Base-by-base conservation (phyloP, 2,329 filamentous ascomycete species). In the Botryotinia narcissicola region DNA sequence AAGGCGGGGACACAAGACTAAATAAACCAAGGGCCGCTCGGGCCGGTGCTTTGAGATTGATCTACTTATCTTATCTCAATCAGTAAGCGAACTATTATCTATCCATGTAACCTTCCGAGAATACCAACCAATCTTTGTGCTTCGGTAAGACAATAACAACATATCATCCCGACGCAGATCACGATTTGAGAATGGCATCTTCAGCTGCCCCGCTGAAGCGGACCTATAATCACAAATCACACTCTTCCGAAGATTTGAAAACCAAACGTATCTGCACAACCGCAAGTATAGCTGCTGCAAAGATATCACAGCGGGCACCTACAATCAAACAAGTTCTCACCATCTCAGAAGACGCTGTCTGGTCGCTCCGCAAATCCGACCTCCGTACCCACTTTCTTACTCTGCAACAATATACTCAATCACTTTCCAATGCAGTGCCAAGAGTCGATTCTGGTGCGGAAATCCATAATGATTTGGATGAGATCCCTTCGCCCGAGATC, bases 341-440 rank as follows among this genome's bases (percentile, higher is more conserved):
- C 42, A 70, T 79, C 32, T 73, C 76, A 37, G 77, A 78, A 73
- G 75, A 77, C 54, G 76, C 74, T 14, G 74, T 80, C 18, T 78
- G 75, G 74, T 71, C 70, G 12, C 75, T 80, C 14, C 70, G 75
- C 48, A 80, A 80, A 74, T 57, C 74, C 32, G 77, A 78, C 35
- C 74, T 79, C 8, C 74, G 77, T 16, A 61, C 44, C 22, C 76
- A 75, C 69, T 79, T 79, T 54, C 74, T 80, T 40, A 62, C 70
- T 40, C 75, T 80, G 6, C 78, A 79, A 64, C n/a, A 74, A 42
- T 77, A 79, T 71, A 51, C 64, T 46, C 32, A 75, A 75, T 60
- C 78, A 74, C 37, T 74, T 77, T 59, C 46, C n/a, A 29, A 63
- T 40, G 59, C 35, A 16, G 8, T 71, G 44, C 70, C 60, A 44